Conservation (phyloP, 2,329 filamentous ascomycete genomes). For the Ceratocystis destructans region DNA sequence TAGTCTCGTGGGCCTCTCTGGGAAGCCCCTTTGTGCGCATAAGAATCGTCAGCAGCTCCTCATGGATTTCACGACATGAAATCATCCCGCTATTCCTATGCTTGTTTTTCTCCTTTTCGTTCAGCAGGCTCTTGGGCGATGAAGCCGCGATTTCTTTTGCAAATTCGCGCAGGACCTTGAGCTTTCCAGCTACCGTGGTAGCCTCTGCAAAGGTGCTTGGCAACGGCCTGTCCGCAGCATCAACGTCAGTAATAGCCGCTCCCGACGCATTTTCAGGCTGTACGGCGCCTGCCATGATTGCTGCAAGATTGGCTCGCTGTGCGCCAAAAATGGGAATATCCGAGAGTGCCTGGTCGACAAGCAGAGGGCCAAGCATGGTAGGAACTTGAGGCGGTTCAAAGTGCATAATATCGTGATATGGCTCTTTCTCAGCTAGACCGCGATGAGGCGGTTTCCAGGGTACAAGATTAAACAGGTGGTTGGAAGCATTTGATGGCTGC, state of each 20-base stretch:
- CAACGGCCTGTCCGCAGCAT: constrained; percentile 27
- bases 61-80: constrained; percentile 45
- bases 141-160: constrained; percentile 20
- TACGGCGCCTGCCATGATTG: constrained; percentile 32
- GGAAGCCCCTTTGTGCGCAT: constrained; percentile 35
- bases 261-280: constrained; percentile 13
- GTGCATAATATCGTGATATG: constrained; percentile 43
- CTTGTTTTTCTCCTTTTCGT: constrained; percentile 17
- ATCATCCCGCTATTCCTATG: constrained; percentile 22
- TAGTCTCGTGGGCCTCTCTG: constrained; percentile 36
- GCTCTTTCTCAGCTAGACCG: constrained; percentile 38
- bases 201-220: constrained; percentile 32
- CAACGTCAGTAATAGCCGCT: constrained; percentile 27
- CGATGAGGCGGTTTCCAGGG: constrained; percentile 48
- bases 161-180: constrained; percentile 34
- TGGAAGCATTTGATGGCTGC: constrained; percentile 43
- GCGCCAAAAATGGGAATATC: constrained; percentile 45
- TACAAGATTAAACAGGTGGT: constrained; percentile 46
- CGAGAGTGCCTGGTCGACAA: constrained; percentile 39
- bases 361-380: constrained; percentile 40
- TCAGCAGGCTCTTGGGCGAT: constrained; percentile 5
- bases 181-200: constrained; percentile 35
- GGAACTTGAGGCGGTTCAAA: constrained; percentile 43
- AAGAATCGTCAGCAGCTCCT: constrained; percentile 37
- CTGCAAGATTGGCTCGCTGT: constrained; percentile 32